Conservation (phyloP, 2,329 filamentous ascomycete species). For the Lecanoromycetidae sp. region DNA sequence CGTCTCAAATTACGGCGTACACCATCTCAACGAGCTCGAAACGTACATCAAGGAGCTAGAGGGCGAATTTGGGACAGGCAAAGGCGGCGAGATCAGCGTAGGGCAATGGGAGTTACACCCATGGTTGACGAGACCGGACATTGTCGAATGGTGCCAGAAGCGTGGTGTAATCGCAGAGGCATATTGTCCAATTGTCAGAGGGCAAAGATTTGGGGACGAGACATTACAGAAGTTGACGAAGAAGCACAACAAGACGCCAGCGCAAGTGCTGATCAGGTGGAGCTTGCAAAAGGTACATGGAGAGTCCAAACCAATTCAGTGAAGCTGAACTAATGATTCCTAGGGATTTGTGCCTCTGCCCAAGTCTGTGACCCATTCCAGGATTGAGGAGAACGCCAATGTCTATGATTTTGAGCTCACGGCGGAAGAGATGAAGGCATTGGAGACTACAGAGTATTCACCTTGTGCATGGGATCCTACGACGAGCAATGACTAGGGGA, state of each 20-base stretch:
- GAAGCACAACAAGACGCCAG: slow-evolving; percentile 46
- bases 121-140: slow-evolving; percentile 69
- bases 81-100: slow-evolving; percentile 61
- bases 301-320: background rate
- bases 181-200: slow-evolving; percentile 37
- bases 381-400: slow-evolving; percentile 49
- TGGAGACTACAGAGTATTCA: slow-evolving; percentile 44
- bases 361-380: slow-evolving; percentile 47
- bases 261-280: slow-evolving; percentile 50
- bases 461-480: slow-evolving; percentile 48
- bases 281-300: slow-evolving; percentile 42
- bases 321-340: background rate
- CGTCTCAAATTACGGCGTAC: slow-evolving; percentile 44
- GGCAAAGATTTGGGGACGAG: slow-evolving; percentile 40
- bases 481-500: slow-evolving; percentile 23
- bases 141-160: slow-evolving; percentile 62
- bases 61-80: slow-evolving; percentile 47
- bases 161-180: slow-evolving; percentile 50
- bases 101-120: slow-evolving; percentile 87
- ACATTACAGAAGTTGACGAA: slow-evolving; percentile 38
- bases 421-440: slow-evolving; percentile 44
- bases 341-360: slow-evolving; percentile 51
- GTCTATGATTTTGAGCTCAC: slow-evolving; percentile 50
- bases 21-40: slow-evolving; percentile 44
- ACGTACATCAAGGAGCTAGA: slow-evolving; percentile 48